Evolutionary conservation across 805 yeast genomes (phyloP).

Genomic region (Sugiyamaella boreocaroliniensis): DNA sequence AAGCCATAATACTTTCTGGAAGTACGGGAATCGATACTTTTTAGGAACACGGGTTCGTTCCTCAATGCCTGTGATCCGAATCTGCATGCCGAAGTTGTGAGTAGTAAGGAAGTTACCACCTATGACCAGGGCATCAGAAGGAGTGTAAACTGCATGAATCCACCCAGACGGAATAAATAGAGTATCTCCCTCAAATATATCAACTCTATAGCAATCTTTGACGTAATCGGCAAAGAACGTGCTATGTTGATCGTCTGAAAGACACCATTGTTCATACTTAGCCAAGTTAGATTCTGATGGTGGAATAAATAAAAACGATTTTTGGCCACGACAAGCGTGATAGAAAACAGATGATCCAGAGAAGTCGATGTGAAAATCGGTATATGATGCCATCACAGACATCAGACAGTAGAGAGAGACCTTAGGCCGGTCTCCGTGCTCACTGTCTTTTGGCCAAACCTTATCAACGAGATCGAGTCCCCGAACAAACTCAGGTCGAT

Average conservation of each 20-base stretch:
- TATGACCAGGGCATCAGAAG: constrained; percentile 69
- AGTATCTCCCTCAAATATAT: constrained; percentile 58
- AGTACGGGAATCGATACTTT: constrained; percentile 72
- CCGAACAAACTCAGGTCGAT: constrained; percentile 62
- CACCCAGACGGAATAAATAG: constrained; percentile 85
- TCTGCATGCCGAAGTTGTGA: constrained; percentile 55
- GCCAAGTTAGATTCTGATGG: constrained; percentile 60
- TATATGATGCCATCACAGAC: constrained; percentile 74
- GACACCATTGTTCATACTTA: constrained; percentile 68
- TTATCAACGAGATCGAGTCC: constrained; percentile 60
- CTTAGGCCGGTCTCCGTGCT: constrained; percentile 26
- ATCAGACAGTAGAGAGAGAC: constrained; percentile 70
- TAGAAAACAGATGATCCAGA: constrained; percentile 91
- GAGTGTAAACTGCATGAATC: constrained; percentile 87
- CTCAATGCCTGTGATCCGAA: constrained; percentile 58
- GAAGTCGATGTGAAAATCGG: constrained; percentile 88
- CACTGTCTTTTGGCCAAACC: constrained; percentile 45
- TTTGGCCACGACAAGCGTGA: constrained; percentile 68
- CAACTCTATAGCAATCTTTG: constrained; percentile 47
- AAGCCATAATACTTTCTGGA: constrained; percentile 63
- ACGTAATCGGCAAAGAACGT: constrained; percentile 57
- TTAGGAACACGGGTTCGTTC: constrained; percentile 62
- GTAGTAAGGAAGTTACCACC: constrained; percentile 84
- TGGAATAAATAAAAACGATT: constrained; percentile 70
- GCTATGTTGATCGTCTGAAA: constrained; percentile 51